Evolutionary conservation across 306 rosid species (phyloP).

Genomic region (Delonix regia): DNA sequence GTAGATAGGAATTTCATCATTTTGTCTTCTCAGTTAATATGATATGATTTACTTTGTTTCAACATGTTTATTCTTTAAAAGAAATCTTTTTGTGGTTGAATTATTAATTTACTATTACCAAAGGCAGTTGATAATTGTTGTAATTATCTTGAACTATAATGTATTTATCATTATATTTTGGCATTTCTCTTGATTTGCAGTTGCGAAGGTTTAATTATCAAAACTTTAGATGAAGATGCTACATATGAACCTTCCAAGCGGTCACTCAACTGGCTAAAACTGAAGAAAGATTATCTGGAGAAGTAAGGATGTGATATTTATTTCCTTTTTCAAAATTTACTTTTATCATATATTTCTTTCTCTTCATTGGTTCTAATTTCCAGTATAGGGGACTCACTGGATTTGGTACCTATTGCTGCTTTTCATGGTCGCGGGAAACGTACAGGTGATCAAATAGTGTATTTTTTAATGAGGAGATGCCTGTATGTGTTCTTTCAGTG

Average conservation of each 20-base stretch:
- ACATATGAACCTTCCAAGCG: constrained; percentile 94
- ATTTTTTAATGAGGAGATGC: constrained; percentile 28
- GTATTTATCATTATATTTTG: constrained; percentile 10
- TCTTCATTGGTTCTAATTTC: constrained; percentile 38
- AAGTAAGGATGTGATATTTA: constrained; percentile 49
- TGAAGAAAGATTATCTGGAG: constrained; percentile 93
- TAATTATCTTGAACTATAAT: not conserved
- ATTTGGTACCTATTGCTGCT: constrained; percentile 97
- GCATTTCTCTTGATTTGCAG: constrained; percentile 52
- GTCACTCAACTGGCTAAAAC: constrained; percentile 89
- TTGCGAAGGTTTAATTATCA: constrained; percentile 89
- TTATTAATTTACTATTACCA: not conserved
- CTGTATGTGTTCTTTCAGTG: not conserved
- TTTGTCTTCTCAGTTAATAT: not conserved
- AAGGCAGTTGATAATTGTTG: not conserved
- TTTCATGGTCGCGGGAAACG: constrained; percentile 96
- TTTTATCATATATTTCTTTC: constrained; percentile 32
- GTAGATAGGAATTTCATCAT: constrained; percentile 28
- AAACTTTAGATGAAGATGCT: constrained; percentile 81
- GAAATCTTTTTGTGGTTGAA: constrained; percentile 22
- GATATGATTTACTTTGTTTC: constrained; percentile 1
- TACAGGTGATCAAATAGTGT: constrained; percentile 61
- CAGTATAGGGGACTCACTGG: constrained; percentile 95
- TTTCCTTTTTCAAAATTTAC: constrained; percentile 15
- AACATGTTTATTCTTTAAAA: constrained; percentile 9